Evolutionary conservation across 2,329 filamentous ascomycete genomes (phyloP), one percentile per base, ranked within the genome.

Genomic region (Apiospora hydei): DNA sequence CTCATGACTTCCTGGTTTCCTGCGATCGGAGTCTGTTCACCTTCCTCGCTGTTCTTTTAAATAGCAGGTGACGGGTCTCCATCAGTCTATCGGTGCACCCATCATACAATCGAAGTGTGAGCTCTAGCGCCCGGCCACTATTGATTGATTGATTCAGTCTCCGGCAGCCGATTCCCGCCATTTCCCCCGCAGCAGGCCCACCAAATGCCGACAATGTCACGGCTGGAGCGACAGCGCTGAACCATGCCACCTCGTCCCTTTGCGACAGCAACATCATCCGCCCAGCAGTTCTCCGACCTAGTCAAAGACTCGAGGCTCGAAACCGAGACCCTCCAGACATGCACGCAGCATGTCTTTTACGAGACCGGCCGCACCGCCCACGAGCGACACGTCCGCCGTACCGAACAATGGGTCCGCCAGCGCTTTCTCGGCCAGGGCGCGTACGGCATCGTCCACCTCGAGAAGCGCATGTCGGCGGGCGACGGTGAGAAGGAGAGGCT

Each of bases 261-360:
- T 30, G 26, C 26, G 26, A 30, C 26, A 30, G 26, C 26, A 30
- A 30, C 26, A 30, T 30, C 26, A 30, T 30, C 26, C 21, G 7
- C 51, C 16, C 71, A 66, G 26, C 13, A 46, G 4, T 38, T 70
- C 34, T 51, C 71, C 24, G 73, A 75, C 51, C 70, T 73, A n/a
- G 72, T 75, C 18, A 61, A 46, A 21, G 73, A 73, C 18, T 73
- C 73, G 18, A 71, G 67, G 30, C 53, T 73, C 49, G 73, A 73
- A 11, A 75, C 72, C 18, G 26, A 71, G 13, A n/a, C 66, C 26
- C 34, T 70, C 18, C 44, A 21, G 10, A 24, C 47, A 7, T 30
- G 44, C 43, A 61, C 51, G 1, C 47, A 66, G 46, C 73, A 73
- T 44, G 41, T 72, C 6, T 71, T 67, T 11, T 71, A 73, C 61